A percentile compares a stretch with the other conserved stretches of the same genome.
Conservation (phyloP, 1,284 basidiomycete genomes). For the Irpex sp. region DNA sequence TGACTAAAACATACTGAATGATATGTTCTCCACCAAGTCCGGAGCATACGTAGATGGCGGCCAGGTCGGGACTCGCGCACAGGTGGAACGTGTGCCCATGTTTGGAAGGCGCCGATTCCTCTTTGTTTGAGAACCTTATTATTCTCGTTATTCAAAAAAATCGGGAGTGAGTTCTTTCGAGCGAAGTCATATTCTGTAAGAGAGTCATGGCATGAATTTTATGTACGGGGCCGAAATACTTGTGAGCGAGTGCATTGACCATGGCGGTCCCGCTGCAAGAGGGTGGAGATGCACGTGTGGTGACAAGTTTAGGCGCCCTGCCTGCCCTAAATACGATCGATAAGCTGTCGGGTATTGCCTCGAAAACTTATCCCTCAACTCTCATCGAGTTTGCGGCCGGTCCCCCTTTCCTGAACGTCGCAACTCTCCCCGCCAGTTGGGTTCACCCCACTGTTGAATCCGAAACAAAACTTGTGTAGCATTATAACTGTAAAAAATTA, state of each 20-base stretch:
- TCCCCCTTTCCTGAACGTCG: constrained; percentile 15
- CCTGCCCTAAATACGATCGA: constrained; percentile 32
- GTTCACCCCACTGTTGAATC: not conserved
- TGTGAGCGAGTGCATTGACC: too few relatives aligned
- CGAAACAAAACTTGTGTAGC: constrained; percentile 21
- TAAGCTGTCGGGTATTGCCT: constrained; percentile 18
- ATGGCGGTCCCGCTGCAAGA: too few relatives aligned
- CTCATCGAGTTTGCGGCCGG: constrained; percentile 24
- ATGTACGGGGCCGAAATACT: too few relatives aligned
- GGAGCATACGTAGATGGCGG: not conserved
- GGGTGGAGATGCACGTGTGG: not conserved
- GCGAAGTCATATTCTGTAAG: too few relatives aligned
- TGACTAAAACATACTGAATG: not conserved
- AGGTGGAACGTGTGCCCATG: too few relatives aligned
- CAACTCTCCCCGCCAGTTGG: constrained; percentile 18
- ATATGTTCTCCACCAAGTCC: not conserved
- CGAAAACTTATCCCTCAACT: constrained; percentile 16
- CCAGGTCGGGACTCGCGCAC: not conserved
- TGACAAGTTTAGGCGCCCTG: not conserved
- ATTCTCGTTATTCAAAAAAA: too few relatives aligned
- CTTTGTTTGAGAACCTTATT: too few relatives aligned
- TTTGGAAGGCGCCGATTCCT: too few relatives aligned
- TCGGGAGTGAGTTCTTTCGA: too few relatives aligned
- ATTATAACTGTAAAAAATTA: constrained; percentile 36
- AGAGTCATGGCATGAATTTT: too few relatives aligned